These are phyloP conservation scores for Dianthus caryophyllus DNA, from an alignment of 148 eudicot species.

Conservation along the genomic window DNA sequence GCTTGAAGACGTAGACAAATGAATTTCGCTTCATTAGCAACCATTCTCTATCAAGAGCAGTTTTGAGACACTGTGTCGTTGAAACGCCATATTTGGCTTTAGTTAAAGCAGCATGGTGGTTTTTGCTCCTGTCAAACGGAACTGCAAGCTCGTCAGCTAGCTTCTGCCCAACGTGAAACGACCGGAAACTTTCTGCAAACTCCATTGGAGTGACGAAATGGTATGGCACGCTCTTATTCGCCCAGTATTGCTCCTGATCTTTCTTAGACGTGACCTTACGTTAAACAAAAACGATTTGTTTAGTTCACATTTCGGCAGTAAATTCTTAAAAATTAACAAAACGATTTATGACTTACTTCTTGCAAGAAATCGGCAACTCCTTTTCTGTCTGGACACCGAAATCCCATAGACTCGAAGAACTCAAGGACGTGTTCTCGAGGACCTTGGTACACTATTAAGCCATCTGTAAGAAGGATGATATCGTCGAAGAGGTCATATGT, in stretches of 20 bases:
- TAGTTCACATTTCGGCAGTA: background rate
- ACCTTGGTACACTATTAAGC: constrained; percentile 64
- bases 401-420: constrained; percentile 68
- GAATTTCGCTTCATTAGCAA: constrained; percentile 76
- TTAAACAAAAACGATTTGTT: background rate
- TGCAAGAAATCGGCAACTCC: constrained; percentile 80
- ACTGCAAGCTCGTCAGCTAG: constrained; percentile 41
- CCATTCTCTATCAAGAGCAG: constrained; percentile 45
- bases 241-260: constrained; percentile 76
- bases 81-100: constrained; percentile 48
- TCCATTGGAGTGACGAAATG: constrained; percentile 48
- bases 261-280: constrained; percentile 66
- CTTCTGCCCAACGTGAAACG: constrained; percentile 52
- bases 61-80: constrained; percentile 46
- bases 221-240: constrained; percentile 44
- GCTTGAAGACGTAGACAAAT: constrained; percentile 60
- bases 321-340: no score
- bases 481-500: constrained; percentile 79
- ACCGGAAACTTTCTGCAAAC: constrained; percentile 58
- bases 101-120: constrained; percentile 76
- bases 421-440: constrained; percentile 62
- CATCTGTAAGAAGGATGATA: constrained; percentile 68
- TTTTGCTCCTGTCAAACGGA: constrained; percentile 55
- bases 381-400: constrained; percentile 69
- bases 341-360: constrained; percentile 49